A percentile compares a stretch with the other conserved stretches of the same genome.
phyloP scores from a whole-genome alignment of 1,284 basidiomycete species.

The Tilletia horrida region DNA sequence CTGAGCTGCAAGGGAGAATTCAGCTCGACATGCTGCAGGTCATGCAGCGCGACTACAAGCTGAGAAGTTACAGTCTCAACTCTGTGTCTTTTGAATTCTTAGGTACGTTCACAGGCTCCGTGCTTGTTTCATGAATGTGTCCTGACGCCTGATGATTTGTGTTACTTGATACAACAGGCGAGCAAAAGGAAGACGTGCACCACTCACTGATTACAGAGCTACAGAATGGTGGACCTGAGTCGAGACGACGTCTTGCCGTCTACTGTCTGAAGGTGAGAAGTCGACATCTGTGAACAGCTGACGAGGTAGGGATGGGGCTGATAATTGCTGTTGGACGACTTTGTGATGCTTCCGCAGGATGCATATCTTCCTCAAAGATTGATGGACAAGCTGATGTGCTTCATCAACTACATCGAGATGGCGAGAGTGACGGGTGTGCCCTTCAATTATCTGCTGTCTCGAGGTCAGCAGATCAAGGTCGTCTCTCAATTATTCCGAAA shows the following conservation, averaged over 20 bases:
- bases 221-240: constrained; percentile 52
- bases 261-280: constrained; percentile 48
- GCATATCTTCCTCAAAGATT: constrained; percentile 54
- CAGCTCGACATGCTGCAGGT: constrained; percentile 55
- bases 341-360: constrained; percentile 25
- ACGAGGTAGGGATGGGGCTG: too few relatives aligned
- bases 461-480: constrained; percentile 55
- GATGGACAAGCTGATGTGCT: constrained; percentile 55
- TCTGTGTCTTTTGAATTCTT: constrained; percentile 54
- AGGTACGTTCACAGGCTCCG: constrained; percentile 10
- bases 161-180: constrained; percentile 26
- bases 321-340: neutral
- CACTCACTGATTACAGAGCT: constrained; percentile 54
- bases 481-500: constrained; percentile 54
- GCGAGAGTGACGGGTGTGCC: constrained; percentile 54
- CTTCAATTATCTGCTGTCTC: constrained; percentile 54
- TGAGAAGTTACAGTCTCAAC: constrained; percentile 53
- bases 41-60: constrained; percentile 55
- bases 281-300: too few relatives aligned
- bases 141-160: too few relatives aligned
- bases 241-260: constrained; percentile 51
- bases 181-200: constrained; percentile 55
- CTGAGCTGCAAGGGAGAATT: constrained; percentile 52
- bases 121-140: neutral
- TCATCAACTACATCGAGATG: constrained; percentile 56